Conservation (phyloP, 805 yeast genomes). For the Wickerhamomyces rabaulensis region DNA sequence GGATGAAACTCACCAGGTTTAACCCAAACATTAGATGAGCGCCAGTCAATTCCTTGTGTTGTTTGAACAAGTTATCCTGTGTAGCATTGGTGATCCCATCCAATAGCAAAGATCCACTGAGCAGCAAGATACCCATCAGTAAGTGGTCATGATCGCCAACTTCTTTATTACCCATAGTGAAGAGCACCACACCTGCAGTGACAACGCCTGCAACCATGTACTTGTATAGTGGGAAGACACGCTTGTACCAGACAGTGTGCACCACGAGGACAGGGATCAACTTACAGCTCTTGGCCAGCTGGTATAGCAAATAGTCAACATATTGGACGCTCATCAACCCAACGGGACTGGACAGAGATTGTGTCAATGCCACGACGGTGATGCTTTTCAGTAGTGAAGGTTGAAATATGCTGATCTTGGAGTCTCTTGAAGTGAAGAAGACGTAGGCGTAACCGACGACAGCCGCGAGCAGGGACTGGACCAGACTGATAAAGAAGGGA, state of each 20-base stretch:
- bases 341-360: slow-evolving; percentile 77
- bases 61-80: slow-evolving; percentile 76
- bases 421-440: slow-evolving; percentile 16
- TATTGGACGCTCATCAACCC: slow-evolving; percentile 74
- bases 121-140: slow-evolving; percentile 52
- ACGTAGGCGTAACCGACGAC: slow-evolving; percentile 62
- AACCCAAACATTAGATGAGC: slow-evolving; percentile 82
- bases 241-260: slow-evolving; percentile 64
- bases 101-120: slow-evolving; percentile 59
- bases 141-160: slow-evolving; percentile 24
- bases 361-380: slow-evolving; percentile 37
- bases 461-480: slow-evolving; percentile 72
- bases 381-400: slow-evolving; percentile 15
- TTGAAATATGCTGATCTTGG: neutral
- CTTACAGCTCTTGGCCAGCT: slow-evolving; percentile 90
- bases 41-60: slow-evolving; percentile 55
- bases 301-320: slow-evolving; percentile 79
- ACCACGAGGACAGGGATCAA: slow-evolving; percentile 91
- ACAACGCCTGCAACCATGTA: slow-evolving; percentile 73
- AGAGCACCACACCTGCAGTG: slow-evolving; percentile 76
- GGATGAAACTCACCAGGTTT: slow-evolving; percentile 37
- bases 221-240: slow-evolving; percentile 69
- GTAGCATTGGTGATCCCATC: slow-evolving; percentile 94
- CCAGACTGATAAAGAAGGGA: slow-evolving; percentile 70
- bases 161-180: slow-evolving; percentile 46